These are phyloP conservation scores for Simmondsia chinensis DNA, from an alignment of 148 eudicot species.

Conservation along the genomic window DNA sequence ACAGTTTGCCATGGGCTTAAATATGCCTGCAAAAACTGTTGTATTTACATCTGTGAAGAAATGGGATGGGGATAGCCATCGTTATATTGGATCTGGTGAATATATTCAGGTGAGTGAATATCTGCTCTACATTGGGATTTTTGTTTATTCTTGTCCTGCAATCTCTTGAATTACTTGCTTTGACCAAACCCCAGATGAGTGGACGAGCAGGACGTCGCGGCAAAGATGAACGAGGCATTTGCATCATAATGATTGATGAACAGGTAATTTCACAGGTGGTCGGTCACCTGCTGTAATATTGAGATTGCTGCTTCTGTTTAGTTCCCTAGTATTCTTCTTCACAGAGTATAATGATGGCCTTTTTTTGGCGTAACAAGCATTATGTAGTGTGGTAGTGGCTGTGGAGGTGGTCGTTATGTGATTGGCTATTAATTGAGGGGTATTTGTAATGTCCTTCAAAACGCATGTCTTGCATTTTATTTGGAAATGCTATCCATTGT, in stretches of 20 bases:
- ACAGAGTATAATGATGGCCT: too few relatives aligned
- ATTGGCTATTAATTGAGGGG: too few relatives aligned
- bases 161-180: constrained; percentile 4
- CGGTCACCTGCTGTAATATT: too few relatives aligned
- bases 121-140: background rate
- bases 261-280: constrained; percentile 35
- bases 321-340: too few relatives aligned
- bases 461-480: too few relatives aligned
- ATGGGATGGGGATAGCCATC: constrained; percentile 98
- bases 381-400: too few relatives aligned
- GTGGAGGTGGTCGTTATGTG: too few relatives aligned
- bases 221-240: constrained; percentile 96
- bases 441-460: too few relatives aligned
- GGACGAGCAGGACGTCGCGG: constrained; percentile 99
- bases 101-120: constrained; percentile 91
- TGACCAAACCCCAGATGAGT: constrained; percentile 63
- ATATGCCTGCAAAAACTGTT: constrained; percentile 99
- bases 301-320: too few relatives aligned
- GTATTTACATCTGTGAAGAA: constrained; percentile 91
- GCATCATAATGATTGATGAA: constrained; percentile 96
- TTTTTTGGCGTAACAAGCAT: too few relatives aligned
- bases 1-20: constrained; percentile 99
- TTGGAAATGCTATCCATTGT: too few relatives aligned
- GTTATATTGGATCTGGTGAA: constrained; percentile 94
- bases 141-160: constrained; percentile 2